Percentiles rank a stretch among this genome's conserved stretches.
These are phyloP conservation scores for Nyssa sinensis DNA, from an alignment of 148 eudicot genomes.

Conservation along the genomic window DNA sequence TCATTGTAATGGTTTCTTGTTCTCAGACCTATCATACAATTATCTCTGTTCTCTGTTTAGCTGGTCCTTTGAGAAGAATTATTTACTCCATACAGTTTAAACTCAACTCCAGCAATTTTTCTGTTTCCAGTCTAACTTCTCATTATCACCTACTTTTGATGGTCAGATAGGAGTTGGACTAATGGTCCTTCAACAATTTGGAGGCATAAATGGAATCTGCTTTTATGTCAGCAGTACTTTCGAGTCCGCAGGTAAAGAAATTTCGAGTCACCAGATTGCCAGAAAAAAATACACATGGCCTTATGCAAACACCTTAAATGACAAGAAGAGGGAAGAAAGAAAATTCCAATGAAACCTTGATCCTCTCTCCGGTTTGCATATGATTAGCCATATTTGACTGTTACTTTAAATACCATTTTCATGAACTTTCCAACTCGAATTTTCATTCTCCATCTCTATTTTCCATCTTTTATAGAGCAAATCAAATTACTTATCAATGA, in stretches of 20 bases:
- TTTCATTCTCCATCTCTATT: too few species aligned
- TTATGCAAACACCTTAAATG: neutral
- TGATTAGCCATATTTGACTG: too few species aligned
- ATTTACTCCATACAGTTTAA: neutral
- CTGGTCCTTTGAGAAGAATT: neutral
- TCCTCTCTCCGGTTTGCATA: neutral
- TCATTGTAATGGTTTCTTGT: constrained; percentile 46
- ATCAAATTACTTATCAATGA: neutral
- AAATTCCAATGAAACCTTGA: too few species aligned
- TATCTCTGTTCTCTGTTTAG: neutral
- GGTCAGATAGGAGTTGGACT: constrained; percentile 79
- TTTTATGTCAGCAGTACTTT: constrained; percentile 81
- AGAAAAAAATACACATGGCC: neutral
- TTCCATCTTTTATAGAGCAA: neutral
- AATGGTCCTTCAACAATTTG: constrained; percentile 89
- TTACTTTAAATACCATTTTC: too few species aligned
- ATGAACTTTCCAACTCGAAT: too few species aligned
- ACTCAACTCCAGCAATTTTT: neutral
- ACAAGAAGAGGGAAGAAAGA: neutral
- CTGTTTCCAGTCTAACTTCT: neutral
- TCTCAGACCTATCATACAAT: neutral
- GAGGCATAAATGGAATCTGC: constrained; percentile 88
- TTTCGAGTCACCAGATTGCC: neutral
- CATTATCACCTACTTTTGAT: constrained; percentile 3
- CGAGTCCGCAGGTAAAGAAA: constrained; percentile 63